Evolutionary conservation across 805 yeast species (phyloP).

Genomic region (Kuraishia floccosa): DNA sequence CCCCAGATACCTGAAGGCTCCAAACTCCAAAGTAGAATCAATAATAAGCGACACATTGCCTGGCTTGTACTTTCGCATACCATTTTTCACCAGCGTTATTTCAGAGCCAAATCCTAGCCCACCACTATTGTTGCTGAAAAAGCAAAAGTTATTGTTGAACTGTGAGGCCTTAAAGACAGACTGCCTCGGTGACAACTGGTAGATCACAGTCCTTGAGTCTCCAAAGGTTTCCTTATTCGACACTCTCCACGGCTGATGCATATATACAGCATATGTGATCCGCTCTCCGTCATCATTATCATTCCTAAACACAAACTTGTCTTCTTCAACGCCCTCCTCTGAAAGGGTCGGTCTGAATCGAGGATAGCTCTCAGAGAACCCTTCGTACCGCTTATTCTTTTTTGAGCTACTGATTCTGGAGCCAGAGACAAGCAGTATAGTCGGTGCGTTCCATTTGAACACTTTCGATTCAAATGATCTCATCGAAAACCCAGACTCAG

Average conservation of each 20-base stretch:
- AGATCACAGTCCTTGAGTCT: slow-evolving; percentile 38
- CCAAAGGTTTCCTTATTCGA: slow-evolving; percentile 72
- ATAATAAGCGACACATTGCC: slow-evolving; percentile 76
- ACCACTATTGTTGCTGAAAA: slow-evolving; percentile 63
- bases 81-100: slow-evolving; percentile 45
- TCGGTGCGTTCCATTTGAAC: slow-evolving; percentile 86
- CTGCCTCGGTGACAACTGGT: slow-evolving; percentile 59
- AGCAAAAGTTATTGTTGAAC: slow-evolving; percentile 30
- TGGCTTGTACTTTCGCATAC: slow-evolving; percentile 36
- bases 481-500: slow-evolving; percentile 79
- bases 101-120: slow-evolving; percentile 77
- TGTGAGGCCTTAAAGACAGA: slow-evolving; percentile 33
- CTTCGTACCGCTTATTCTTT: slow-evolving; percentile 33
- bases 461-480: slow-evolving; percentile 75
- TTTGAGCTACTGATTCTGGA: slow-evolving; percentile 28
- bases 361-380: slow-evolving; percentile 40
- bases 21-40: slow-evolving; percentile 73
- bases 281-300: slow-evolving; percentile 22
- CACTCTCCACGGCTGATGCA: slow-evolving; percentile 66
- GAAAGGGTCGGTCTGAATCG: slow-evolving; percentile 16
- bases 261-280: slow-evolving; percentile 52
- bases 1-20: slow-evolving; percentile 61
- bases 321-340: neutral
- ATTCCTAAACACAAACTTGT: slow-evolving; percentile 1
- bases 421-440: slow-evolving; percentile 63